phyloP scores from a whole-genome alignment of 345 rosid species.

The Eucalyptus tenuipes region DNA sequence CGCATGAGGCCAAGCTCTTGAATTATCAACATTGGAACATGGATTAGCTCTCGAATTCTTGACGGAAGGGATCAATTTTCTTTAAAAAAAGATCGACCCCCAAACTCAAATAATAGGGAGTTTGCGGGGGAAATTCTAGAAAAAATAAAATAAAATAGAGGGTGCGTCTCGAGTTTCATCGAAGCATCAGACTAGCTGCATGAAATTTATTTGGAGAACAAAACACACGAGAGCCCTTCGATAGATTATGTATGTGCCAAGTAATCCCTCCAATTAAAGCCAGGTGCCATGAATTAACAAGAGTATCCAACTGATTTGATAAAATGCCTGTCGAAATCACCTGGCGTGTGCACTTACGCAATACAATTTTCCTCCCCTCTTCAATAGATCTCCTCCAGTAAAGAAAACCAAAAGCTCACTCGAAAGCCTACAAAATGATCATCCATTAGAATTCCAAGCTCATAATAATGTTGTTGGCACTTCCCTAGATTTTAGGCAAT shows the following conservation, averaged over 20 bases:
- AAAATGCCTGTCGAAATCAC: not conserved
- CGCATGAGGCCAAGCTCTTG: not conserved
- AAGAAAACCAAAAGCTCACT: not conserved
- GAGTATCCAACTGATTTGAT: not conserved
- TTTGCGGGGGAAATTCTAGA: not conserved
- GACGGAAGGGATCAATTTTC: not conserved
- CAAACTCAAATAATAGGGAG: not conserved
- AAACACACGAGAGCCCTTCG: not conserved
- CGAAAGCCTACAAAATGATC: not conserved
- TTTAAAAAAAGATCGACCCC: fast-evolving
- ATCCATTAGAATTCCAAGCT: not conserved
- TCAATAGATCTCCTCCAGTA: not conserved
- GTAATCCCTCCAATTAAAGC: not conserved
- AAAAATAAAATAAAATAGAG: not conserved
- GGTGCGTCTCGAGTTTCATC: not conserved
- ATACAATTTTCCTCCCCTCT: not conserved
- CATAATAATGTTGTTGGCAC: not conserved
- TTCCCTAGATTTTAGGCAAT: not conserved
- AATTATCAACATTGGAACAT: not conserved
- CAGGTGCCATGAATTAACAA: not conserved
- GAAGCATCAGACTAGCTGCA: no score
- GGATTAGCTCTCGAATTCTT: not conserved
- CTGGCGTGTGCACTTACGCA: not conserved
- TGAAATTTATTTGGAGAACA: not conserved
- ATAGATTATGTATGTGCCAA: not conserved